Conservation (phyloP, 257 asterid species). For the Avicennia marina region DNA sequence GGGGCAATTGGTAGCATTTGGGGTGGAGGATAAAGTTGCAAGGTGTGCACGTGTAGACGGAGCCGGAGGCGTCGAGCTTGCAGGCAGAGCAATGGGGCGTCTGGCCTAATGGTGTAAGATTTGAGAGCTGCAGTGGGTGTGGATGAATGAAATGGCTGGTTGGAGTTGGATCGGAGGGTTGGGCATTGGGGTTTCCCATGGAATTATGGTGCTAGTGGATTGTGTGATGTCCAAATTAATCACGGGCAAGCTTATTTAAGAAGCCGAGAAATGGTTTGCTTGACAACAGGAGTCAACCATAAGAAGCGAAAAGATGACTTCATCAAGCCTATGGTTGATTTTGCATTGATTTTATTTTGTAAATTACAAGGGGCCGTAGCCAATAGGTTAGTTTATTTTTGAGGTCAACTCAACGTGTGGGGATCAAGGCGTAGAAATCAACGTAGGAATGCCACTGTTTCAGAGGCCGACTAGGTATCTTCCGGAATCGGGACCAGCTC, state of each 20-base stretch:
- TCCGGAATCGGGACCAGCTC: no score
- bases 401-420: no score
- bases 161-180: constrained; percentile 12
- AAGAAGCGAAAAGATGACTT: neutral
- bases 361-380: no score
- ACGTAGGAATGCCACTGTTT: no score
- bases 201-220: no score
- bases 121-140: constrained; percentile 38
- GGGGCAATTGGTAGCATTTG: constrained; percentile 44
- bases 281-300: constrained; percentile 1
- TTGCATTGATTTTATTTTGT: no score
- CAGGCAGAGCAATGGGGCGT: constrained; percentile 35
- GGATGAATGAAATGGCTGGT: constrained; percentile 56
- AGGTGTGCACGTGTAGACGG: constrained; percentile 29
- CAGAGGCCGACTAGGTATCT: no score
- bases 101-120: neutral
- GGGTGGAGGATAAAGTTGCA: constrained; percentile 48
- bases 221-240: neutral
- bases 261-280: neutral
- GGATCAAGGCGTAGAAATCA: no score
- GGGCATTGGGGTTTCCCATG: no score
- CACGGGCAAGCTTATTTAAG: neutral
- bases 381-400: no score
- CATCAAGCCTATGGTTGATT: no score
- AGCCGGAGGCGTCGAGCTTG: constrained; percentile 29